These are phyloP conservation scores for Xylariaceae sp. DNA, from an alignment of 2,329 filamentous ascomycete genomes.

Conservation along the genomic window DNA sequence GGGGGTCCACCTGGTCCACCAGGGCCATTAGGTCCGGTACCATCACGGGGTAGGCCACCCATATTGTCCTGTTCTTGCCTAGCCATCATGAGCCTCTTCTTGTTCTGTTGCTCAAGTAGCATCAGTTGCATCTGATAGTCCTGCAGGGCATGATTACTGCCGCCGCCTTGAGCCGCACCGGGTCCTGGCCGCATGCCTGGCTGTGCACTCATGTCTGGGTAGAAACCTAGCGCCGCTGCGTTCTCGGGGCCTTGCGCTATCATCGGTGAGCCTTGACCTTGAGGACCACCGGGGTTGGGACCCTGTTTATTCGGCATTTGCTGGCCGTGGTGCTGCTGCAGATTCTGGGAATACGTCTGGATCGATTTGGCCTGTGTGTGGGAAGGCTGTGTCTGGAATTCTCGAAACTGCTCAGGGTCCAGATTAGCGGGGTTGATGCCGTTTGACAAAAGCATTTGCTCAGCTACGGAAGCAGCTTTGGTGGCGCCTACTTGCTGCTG, in stretches of 20 bases:
- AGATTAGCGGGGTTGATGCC: slow-evolving; percentile 79
- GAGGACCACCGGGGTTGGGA: slow-evolving; percentile 73
- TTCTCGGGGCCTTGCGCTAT: slow-evolving; percentile 75
- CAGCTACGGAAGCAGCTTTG: slow-evolving; percentile 51
- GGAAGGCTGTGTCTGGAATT: slow-evolving; percentile 61
- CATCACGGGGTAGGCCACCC: slow-evolving; percentile 57
- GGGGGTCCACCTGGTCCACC: slow-evolving; percentile 52
- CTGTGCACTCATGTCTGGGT: slow-evolving; percentile 65
- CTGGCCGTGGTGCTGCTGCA: slow-evolving; percentile 81
- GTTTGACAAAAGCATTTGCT: slow-evolving; percentile 69
- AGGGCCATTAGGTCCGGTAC: slow-evolving; percentile 56
- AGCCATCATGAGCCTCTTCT: slow-evolving; percentile 84
- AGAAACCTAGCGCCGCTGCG: slow-evolving; percentile 62
- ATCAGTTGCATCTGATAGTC: slow-evolving; percentile 92
- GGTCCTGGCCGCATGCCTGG: slow-evolving; percentile 64
- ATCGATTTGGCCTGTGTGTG: slow-evolving; percentile 81
- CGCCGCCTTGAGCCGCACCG: slow-evolving; percentile 53
- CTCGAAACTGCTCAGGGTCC: slow-evolving; percentile 77
- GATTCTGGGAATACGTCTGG: slow-evolving; percentile 83
- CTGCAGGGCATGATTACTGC: slow-evolving; percentile 80
- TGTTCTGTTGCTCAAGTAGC: slow-evolving; percentile 86
- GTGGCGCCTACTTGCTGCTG: slow-evolving; percentile 70
- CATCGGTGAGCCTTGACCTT: slow-evolving; percentile 82
- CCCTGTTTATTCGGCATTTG: slow-evolving; percentile 84
- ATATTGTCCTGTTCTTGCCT: slow-evolving; percentile 78